A percentile compares a stretch with the other conserved stretches of the same genome.
Evolutionary conservation across 1,284 basidiomycete species (phyloP).

Genomic region (Fomitopsis palustris): DNA sequence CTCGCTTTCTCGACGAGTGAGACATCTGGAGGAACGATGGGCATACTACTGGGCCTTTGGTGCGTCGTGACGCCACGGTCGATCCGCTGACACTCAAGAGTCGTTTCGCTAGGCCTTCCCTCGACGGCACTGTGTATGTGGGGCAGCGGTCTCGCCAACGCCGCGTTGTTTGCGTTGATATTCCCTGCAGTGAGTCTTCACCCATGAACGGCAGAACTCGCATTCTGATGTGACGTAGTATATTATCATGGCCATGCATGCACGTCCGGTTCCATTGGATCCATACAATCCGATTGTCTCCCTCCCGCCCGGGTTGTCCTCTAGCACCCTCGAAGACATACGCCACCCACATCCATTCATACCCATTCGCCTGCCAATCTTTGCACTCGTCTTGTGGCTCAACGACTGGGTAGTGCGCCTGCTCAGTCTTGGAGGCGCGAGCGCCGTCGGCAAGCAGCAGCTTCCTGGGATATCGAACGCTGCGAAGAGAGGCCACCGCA

Average conservation of each 20-base stretch:
- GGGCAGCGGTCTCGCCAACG: constrained; percentile 71
- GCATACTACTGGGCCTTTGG: constrained; percentile 83
- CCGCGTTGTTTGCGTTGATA: constrained; percentile 72
- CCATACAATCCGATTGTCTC: constrained; percentile 60
- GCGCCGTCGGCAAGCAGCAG: constrained; percentile 4
- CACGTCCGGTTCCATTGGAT: constrained; percentile 59
- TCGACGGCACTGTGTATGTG: constrained; percentile 65
- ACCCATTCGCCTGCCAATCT: constrained; percentile 75
- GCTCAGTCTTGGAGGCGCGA: constrained; percentile 46
- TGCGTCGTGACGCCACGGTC: constrained; percentile 22
- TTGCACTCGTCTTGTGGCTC: constrained; percentile 68
- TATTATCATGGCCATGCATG: constrained; percentile 76
- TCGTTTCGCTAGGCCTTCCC: constrained; percentile 46
- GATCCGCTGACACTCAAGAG: background rate
- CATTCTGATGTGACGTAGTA: constrained; percentile 40
- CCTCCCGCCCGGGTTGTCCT: constrained; percentile 15
- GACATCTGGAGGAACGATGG: constrained; percentile 82
- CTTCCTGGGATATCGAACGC: background rate
- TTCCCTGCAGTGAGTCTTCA: constrained; percentile 60
- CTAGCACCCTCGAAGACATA: constrained; percentile 35
- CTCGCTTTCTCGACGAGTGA: constrained; percentile 62
- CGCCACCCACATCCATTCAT: constrained; percentile 70
- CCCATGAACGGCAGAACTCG: background rate
- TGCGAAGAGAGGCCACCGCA: constrained; percentile 10
- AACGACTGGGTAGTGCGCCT: constrained; percentile 68